Conservation (phyloP, 1,139 yeast genomes). For the Groenewaldozyma auringiensis region DNA sequence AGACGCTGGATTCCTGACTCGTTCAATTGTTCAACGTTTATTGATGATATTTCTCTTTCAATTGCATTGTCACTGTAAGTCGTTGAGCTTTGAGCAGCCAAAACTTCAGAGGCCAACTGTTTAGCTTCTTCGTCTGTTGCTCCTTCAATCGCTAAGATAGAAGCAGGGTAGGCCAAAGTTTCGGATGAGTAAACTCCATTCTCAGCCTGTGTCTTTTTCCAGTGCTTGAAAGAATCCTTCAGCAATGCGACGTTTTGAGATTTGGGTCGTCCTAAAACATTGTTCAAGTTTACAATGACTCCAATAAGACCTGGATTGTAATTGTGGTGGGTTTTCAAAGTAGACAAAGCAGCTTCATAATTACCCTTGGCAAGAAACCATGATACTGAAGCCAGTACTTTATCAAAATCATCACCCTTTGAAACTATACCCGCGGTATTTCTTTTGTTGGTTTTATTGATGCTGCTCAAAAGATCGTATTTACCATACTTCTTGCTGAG, state of each 20-base stretch:
- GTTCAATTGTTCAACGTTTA: constrained; percentile 38
- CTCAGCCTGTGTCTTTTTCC: constrained; percentile 10
- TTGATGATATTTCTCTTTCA: constrained; percentile 1
- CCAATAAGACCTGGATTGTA: constrained; percentile 41
- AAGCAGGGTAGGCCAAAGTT: not conserved
- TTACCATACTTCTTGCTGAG: constrained; percentile 10
- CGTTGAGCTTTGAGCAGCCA: no score
- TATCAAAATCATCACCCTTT: not conserved
- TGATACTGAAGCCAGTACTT: constrained; percentile 36
- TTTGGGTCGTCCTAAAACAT: constrained; percentile 26
- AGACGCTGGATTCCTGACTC: constrained; percentile 35
- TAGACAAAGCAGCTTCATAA: constrained; percentile 39
- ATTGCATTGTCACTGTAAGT: not conserved
- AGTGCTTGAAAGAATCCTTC: constrained; percentile 18
- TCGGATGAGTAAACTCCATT: not conserved
- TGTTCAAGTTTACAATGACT: constrained; percentile 43
- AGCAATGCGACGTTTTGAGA: constrained; percentile 17
- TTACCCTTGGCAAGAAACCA: constrained; percentile 36
- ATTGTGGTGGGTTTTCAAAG: constrained; percentile 33
- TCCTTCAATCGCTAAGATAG: not conserved
- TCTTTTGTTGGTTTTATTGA: constrained; percentile 2
- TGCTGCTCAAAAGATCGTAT: constrained; percentile 3
- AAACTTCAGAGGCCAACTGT: not conserved
- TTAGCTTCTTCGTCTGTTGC: not conserved
- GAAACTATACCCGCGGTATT: not conserved